Percentiles rank a stretch among this genome's conserved stretches.
These are phyloP conservation scores for Chalaropsis ovoidea DNA, from an alignment of 2,329 filamentous ascomycete genomes.

Conservation along the genomic window DNA sequence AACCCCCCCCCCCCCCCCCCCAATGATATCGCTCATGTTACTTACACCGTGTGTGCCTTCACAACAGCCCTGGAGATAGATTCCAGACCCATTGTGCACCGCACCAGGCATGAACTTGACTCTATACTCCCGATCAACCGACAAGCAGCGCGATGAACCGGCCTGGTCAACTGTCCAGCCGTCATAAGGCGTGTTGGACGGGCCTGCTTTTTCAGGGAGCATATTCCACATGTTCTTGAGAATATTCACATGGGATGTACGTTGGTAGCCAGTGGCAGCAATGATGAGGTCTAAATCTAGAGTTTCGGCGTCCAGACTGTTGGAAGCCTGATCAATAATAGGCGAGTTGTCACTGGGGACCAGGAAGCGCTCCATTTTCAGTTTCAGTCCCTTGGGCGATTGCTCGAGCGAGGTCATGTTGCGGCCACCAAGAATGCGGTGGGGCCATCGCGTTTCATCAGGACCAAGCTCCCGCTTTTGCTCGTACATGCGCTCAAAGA, in stretches of 20 bases:
- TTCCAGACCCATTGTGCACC: conserved; percentile 62
- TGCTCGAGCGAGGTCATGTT: conserved; percentile 54
- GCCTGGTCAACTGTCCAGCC: conserved; percentile 36
- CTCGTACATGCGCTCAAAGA: conserved; percentile 81
- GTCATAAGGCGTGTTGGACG: conserved; percentile 30
- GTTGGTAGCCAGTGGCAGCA: conserved; percentile 75
- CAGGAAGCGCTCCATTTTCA: conserved; percentile 41
- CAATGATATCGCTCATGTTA: conserved; percentile 18
- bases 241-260: conserved; percentile 69
- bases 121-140: conserved; percentile 66
- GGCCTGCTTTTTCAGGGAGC: conserved; percentile 44
- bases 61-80: conserved; percentile 92
- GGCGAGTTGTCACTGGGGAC: conserved; percentile 32
- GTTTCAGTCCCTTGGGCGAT: conserved; percentile 40
- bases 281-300: conserved; percentile 73
- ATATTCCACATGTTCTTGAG: conserved; percentile 56
- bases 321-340: conserved; percentile 30
- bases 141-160: conserved; percentile 36
- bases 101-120: conserved; percentile 59
- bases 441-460: conserved; percentile 67
- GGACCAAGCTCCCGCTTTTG: conserved; percentile 61
- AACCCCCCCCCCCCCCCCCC: too few relatives aligned
- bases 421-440: conserved; percentile 64
- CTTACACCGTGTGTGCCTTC: conserved; percentile 85
- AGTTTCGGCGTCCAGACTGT: conserved; percentile 41